Base-by-base conservation (phyloP, 148 eudicot species). In the Chenopodium suecicum region DNA sequence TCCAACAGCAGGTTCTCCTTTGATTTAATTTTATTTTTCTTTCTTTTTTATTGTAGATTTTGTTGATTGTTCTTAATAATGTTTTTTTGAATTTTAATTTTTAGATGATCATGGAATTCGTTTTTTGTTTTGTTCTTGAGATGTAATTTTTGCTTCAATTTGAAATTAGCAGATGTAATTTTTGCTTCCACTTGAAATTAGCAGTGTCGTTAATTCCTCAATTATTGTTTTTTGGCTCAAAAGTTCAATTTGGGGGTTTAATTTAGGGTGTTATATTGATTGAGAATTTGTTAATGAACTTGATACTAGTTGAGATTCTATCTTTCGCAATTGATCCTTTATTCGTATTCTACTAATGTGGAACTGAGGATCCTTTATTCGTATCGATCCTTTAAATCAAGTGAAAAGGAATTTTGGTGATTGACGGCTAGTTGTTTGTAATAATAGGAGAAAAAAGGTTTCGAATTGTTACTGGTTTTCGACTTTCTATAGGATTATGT, bases 1-100 rank as follows among this genome's bases (percentile, higher is more conserved):
- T 95, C 81, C 98, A 93, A 77, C 93, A 94, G 56, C 99, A 95
- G 97, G 99, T 93, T 73, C 25, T 65, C 11, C 16, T 81, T 27
- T 70, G 1, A 41, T 41, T 41, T 41, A 41, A 41, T 41, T 41
- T 41, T 7, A 41, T 6, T 7, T 41, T 41, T 37, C 44, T 37
- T 37, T 37, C 1, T 41, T 41, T 41, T 5, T 41, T 41, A 5
- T 41, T 41, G 44, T 41, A 41, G 44, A 41, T 41, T 41, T 41
- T 41, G 44, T 41, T 41, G 7, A 41, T 41, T 41, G 44, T 41
- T 41, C 44, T 62, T 1, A 1, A 11, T 52, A 6, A 13, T 52
- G 7, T 4, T 13, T 1, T 75, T 68, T 13, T 20, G 2, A 22
- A 9, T n/a, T 58, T 41, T 41, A 41, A 0, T 41, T 41, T 6